Conservation (phyloP, 768 basidiomycete genomes). For the Leccinum variicolor region DNA sequence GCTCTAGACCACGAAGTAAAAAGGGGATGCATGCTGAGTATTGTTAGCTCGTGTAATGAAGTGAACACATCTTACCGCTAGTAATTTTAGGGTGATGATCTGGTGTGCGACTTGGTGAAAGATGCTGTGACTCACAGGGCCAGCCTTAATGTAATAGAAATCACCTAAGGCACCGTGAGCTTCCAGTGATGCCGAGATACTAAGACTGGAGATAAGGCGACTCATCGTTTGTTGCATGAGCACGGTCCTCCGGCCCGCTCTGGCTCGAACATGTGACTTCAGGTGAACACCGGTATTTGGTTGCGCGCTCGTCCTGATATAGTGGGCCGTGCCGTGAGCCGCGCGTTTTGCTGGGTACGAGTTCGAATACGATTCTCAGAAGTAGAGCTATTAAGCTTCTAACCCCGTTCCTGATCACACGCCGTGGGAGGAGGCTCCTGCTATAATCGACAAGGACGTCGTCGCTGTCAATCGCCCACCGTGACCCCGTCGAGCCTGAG, state of each 20-base stretch:
- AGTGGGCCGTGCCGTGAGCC: too few species aligned
- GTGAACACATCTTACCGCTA: background rate
- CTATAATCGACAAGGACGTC: background rate
- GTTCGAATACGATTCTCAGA: background rate
- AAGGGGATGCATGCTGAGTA: background rate
- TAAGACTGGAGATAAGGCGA: background rate
- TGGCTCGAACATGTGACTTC: background rate
- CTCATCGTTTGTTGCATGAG: background rate
- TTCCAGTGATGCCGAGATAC: constrained; percentile 6
- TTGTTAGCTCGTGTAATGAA: constrained; percentile 3
- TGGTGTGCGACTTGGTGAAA: background rate
- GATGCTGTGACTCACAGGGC: background rate
- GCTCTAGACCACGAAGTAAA: constrained; percentile 33
- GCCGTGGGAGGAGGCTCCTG: background rate
- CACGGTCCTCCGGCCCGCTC: background rate
- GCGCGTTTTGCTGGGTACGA: background rate
- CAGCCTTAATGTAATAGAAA: background rate
- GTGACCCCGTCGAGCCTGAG: too few species aligned
- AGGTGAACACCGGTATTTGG: too few species aligned
- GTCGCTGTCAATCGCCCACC: background rate
- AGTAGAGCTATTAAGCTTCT: too few species aligned
- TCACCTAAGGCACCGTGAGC: constrained; percentile 1
- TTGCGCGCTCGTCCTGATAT: background rate
- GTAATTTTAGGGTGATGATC: background rate
- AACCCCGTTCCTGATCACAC: too few species aligned